Evolutionary conservation across 306 rosid genomes (phyloP), one percentile per base, ranked within the genome.

Genomic region (Begonia peltatifolia): DNA sequence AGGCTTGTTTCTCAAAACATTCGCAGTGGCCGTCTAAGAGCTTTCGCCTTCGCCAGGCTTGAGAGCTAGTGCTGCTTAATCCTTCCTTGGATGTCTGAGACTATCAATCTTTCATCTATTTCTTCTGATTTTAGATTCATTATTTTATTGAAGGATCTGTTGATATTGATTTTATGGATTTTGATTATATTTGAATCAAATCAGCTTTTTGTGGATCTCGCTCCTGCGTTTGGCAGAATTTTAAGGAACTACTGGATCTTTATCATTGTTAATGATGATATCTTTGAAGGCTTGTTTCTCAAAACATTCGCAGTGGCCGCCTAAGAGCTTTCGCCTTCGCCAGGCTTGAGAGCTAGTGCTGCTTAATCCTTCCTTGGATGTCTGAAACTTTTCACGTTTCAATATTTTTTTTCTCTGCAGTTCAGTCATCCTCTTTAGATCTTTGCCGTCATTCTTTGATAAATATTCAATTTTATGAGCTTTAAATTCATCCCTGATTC

Each of bases 311-410:
- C 73, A 56, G 68, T 68, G 68, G 73, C 73, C 63, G 68, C 55
- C 68, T 51, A 50, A 68, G 68, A 68, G 63, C 73, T 62, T 61
- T 68, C 63, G 73, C 63, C 73, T 56, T 43, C 16, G 74, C 70
- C 42, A 10, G 74, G 74, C 70, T 63, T 58, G 74, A 63, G 74
- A 63, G 70, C 58, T 63, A 5, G 3, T 63, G 66, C 66, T 69
- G 74, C 51, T 30, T 9, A 6, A 47, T 69, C 61, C 64, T 69
- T 69, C 74, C 69, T 63, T 69, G 74, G 74, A 69, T 69, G 69
- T 58, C 69, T 63, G 69, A 68, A 53, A 42, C 22, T 6, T 9
- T 46, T 0, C 2, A 42, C 11, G n/a, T 44, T 11, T 10, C 48
- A 44, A 44, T 44, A 11, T 44, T 44, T 44, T 10, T n/a, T 44